A percentile compares a stretch with the other conserved stretches of the same genome.
phyloP scores from a whole-genome alignment of 202 grass and related monocot species.

The Carex arenaria region DNA sequence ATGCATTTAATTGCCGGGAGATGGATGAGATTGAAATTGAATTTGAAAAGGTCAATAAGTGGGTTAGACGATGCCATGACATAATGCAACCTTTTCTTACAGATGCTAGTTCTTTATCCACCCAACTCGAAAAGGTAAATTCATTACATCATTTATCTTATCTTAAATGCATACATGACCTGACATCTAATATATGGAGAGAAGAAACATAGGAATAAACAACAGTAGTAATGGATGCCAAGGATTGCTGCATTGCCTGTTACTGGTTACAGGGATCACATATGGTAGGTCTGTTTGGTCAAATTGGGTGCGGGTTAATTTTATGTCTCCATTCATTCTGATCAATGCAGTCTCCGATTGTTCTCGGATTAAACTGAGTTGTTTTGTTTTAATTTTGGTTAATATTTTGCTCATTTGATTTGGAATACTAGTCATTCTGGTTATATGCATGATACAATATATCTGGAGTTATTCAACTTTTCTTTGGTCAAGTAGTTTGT shows the following conservation, averaged over 20 bases:
- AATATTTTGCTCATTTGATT: background rate
- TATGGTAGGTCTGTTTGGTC: background rate
- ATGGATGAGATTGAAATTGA: constrained; percentile 64
- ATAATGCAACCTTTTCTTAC: constrained; percentile 37
- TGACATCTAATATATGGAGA: background rate
- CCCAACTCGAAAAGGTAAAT: constrained; percentile 55
- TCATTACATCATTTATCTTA: background rate
- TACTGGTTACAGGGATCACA: background rate
- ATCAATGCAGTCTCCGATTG: background rate
- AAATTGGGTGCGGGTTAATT: background rate
- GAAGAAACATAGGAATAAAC: background rate
- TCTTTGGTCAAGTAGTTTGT: background rate
- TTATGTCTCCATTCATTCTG: background rate
- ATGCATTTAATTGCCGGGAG: constrained; percentile 70
- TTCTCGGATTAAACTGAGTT: background rate
- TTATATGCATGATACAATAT: background rate
- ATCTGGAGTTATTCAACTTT: background rate
- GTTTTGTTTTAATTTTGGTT: background rate
- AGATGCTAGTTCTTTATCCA: constrained; percentile 33
- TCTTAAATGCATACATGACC: background rate
- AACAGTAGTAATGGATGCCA: background rate
- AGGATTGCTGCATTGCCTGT: background rate
- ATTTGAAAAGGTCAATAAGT: constrained; percentile 76
- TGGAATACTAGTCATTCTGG: background rate
- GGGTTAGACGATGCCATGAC: constrained; percentile 48